These are phyloP conservation scores for Rauvolfia tetraphylla DNA, from an alignment of 257 asterid genomes.

Conservation along the genomic window DNA sequence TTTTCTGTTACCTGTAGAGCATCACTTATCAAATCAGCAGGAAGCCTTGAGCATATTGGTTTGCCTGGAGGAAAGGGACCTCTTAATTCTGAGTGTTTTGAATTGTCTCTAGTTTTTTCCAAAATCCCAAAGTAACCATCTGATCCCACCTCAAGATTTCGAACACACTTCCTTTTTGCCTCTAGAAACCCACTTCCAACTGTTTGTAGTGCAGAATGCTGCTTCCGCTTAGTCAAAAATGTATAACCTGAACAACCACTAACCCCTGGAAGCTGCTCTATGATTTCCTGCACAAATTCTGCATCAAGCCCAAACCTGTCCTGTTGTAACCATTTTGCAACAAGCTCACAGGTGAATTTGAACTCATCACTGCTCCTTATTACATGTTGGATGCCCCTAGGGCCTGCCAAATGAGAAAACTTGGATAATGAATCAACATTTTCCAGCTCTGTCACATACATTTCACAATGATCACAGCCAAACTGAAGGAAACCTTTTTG, in stretches of 20 bases:
- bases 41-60: conserved; percentile 62
- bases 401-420: conserved; percentile 48
- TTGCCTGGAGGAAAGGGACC: conserved; percentile 72
- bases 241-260: conserved; percentile 57
- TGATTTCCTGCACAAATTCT: conserved; percentile 83
- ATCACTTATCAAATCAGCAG: conserved; percentile 76
- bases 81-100: conserved; percentile 36
- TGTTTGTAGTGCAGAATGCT: conserved; percentile 42
- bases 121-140: conserved; percentile 34
- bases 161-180: conserved; percentile 51
- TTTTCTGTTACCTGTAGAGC: conserved; percentile 64
- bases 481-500: conserved; percentile 59
- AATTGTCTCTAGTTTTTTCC: conserved; percentile 36
- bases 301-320: conserved; percentile 78
- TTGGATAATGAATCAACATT: conserved; percentile 49
- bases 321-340: conserved; percentile 63
- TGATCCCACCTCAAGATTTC: conserved; percentile 25
- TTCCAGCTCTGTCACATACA: conserved; percentile 29
- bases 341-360: conserved; percentile 46
- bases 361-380: conserved; percentile 52
- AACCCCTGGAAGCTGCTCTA: conserved; percentile 82
- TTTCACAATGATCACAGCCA: conserved; percentile 60
- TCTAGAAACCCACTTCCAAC: conserved; percentile 74
- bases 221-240: conserved; percentile 49
- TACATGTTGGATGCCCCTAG: conserved; percentile 34